Conservation (phyloP, 192 early-diverging fungal species). For the Linnemannia zychae region DNA sequence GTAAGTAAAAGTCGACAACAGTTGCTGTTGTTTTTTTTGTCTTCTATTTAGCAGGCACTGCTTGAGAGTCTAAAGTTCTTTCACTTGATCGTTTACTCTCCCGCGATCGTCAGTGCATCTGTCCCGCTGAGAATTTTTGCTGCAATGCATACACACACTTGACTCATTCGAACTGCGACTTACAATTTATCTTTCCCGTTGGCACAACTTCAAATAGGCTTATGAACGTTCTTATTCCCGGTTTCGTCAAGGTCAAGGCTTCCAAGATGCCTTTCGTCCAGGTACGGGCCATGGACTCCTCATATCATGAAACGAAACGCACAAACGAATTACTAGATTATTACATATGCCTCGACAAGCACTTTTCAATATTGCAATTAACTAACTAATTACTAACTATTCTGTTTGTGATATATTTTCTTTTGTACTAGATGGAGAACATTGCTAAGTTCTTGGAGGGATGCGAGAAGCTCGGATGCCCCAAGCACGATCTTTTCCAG, state of each 20-base stretch:
- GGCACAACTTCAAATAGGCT: conserved; percentile 56
- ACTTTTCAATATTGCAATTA: not conserved
- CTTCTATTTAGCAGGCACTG: not conserved
- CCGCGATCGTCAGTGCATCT: too few relatives aligned
- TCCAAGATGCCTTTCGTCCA: conserved; percentile 85
- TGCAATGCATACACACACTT: not conserved
- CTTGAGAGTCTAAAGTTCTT: not conserved
- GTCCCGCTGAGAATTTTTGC: not conserved
- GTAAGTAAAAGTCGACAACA: conserved; percentile 54
- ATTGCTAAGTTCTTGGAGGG: conserved; percentile 79
- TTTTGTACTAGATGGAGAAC: conserved; percentile 79
- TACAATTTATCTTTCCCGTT: not conserved
- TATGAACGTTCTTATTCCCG: conserved; percentile 66
- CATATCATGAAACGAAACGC: too few relatives aligned
- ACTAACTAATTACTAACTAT: not conserved
- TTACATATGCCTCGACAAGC: not conserved
- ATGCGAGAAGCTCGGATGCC: conserved; percentile 74
- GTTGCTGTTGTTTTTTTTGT: not conserved
- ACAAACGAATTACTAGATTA: not conserved
- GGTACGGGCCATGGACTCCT: conserved; percentile 18
- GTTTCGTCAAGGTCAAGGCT: conserved; percentile 68
- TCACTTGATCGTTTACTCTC: not conserved
- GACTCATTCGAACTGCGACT: not conserved
- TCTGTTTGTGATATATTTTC: not conserved
- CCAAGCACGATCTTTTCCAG: conserved; percentile 81